Base-by-base conservation (phyloP, 768 basidiomycete species). In the Serendipita sp. region DNA sequence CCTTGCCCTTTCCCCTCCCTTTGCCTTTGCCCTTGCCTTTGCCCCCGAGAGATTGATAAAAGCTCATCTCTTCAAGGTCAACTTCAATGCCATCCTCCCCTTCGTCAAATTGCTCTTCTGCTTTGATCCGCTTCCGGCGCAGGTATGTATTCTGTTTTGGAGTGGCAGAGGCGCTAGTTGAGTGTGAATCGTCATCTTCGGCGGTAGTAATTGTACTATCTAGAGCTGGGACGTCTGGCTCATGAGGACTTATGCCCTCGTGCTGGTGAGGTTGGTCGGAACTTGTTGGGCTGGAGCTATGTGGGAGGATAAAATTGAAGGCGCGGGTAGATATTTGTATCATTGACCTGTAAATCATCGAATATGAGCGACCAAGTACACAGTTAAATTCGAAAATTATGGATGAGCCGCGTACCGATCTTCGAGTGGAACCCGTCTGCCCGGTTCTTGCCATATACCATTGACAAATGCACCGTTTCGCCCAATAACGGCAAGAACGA, bases 391-490 rank as follows among this genome's bases (percentile, higher is more conserved):
- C 38, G 44, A 3, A 67, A 63, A 66, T 63, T 15, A n/a, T 23
- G 7, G 23, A 41, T 11, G 36, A 7, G 38, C 3, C 41, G 13
- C 79, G 60, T 66, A 92, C 95, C 90, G 81, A 73, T 92, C 90
- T 44, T 85, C 79, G 23, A 99, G 77, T 35, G 88, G 82, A n/a
- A 92, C 88, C 66, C 85, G 83, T 66, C 88, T 86, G 15, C 94
- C 91, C 68, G 89, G 86, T 10, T 87, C 88, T 58, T 85, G 85
- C 89, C 94, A 99, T n/a, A 89, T 84, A 35, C 93, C 94, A 68
- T 98, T 93, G 3, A 99, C 92, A 88, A 94, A 97, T 16, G 93
- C 93, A 11, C 96, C 96, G 70, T 99, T 98, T 66, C 96, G 80
- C n/a, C 96, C 96, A 44, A 91, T 81, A 44, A 99, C 94, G 66